Base-by-base conservation (phyloP, 1,139 yeast species). In the Sugiyamaella japonica region DNA sequence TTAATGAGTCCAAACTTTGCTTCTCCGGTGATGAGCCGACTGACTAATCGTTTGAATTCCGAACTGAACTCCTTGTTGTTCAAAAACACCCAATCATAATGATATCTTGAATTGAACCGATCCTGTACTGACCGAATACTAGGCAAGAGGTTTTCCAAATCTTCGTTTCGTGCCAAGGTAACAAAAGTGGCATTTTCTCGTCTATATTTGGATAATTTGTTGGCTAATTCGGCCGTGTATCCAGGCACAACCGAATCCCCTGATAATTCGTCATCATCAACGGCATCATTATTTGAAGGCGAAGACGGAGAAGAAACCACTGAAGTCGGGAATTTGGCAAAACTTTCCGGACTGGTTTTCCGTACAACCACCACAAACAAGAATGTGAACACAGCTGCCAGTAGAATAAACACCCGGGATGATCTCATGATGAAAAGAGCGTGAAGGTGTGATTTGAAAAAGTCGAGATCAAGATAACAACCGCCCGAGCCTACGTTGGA, bases 41-140 rank as follows among this genome's bases (percentile, higher is more conserved):
- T 55, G 8, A 84, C 76, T 56, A 74, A 70, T 29, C 72, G 71
- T 61, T 76, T 79, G 70, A 86, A 85, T 49, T 84, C 84, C 10
- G 78, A 77, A 25, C 77, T 69, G 66, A 85, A 84, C 17, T 74
- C 78, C 59, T 78, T 85, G 61, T 86, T 85, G 70, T 86, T 86
- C 57, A 86, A 74, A 66, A 87, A 87, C 10, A 86, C 86, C 95
- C 95, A 87, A 68, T 86, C 93, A 68, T 87, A 87, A 64, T 84
- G 76, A 72, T 71, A 86, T 56, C 80, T 76, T 41, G 73, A 67
- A 73, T 87, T 87, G 75, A 86, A 87, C 47, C 90, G 75, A 66
- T 85, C 89, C 70, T 87, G 93, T 53, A 85, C 77, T 13, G 79
- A 73, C 52, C 77, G 75, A 45, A 88, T 80, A 2, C 91, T 78